Evolutionary conservation across 768 basidiomycete genomes (phyloP), one percentile per base, ranked within the genome.

Genomic region (Lentinula guzmanii): DNA sequence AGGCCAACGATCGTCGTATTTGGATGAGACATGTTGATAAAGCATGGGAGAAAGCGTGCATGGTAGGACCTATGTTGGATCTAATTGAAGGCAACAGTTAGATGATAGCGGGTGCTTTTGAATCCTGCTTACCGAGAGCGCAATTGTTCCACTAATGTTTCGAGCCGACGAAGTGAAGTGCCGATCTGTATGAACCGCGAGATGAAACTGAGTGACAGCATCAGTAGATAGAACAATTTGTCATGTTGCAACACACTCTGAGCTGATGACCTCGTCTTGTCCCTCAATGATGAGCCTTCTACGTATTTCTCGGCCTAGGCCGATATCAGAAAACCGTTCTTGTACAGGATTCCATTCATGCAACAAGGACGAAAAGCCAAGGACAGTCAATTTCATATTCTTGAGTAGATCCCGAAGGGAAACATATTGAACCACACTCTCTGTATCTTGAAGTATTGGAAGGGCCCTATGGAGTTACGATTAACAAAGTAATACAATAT

Each of bases 131-230:
- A 90, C 90, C 79, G 82, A 41, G 66, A 62, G 51, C 83, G 79
- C n/a, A 88, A 68, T 7, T 66, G 64, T 15, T 71, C 70, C 3
- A 86, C 64, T 3, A 90, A 68, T 2, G 72, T 71, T 56, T 93
- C 90, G 6, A 93, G 67, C 21, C 91, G 82, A 50, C 90, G 83
- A 42, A 89, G 68, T 2, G 86, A 70, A 0, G 84, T 84, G 6
- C 91, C 91, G 52, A 93, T 85, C 6, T 75, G 79, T 34, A 90
- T 63, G 70, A 93, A 93, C 5, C 86, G 80, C 41, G 75, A 71
- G 24, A 85, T 70, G 5, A 89, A 69, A 70, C 90, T 91, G 46
- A 28, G 60, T 10, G 33, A 15, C 54, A 42, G 15, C 31, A 21
- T 48, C 11, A 48, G 6, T 37, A 55, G 9, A 48, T 33, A 16